These are phyloP conservation scores for Cryptococcus jaspeensis DNA, from an alignment of 1,284 basidiomycete genomes.

Conservation along the genomic window DNA sequence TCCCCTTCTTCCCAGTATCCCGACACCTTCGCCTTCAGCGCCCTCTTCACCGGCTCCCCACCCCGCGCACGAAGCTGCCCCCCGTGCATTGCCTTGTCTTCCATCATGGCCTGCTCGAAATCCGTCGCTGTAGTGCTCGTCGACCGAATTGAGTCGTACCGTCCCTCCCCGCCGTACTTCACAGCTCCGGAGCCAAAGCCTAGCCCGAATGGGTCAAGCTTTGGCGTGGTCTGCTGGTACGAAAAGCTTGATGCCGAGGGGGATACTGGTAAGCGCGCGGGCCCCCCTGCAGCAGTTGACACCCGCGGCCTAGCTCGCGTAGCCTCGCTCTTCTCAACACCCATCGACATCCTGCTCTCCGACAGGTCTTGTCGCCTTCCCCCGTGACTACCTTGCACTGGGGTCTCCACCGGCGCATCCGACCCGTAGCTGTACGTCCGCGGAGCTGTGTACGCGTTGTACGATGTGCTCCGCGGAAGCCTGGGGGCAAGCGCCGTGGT, in stretches of 20 bases:
- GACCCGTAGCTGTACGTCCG: slow-evolving; percentile 10
- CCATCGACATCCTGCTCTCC: neutral
- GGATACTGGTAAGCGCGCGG: neutral
- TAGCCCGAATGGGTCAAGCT: slow-evolving; percentile 16
- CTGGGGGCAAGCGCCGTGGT: slow-evolving; percentile 36
- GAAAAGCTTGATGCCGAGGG: neutral
- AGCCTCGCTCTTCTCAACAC: neutral
- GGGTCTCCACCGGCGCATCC: neutral
- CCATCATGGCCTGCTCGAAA: slow-evolving; percentile 20
- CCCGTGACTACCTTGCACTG: neutral
- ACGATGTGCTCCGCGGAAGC: slow-evolving; percentile 8
- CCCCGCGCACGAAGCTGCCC: neutral
- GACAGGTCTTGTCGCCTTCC: neutral
- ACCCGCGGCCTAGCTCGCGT: neutral
- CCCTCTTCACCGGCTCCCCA: too few relatives aligned
- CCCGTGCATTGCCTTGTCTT: too few relatives aligned
- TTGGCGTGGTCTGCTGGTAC: neutral
- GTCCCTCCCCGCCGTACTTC: neutral
- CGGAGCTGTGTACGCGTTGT: neutral
- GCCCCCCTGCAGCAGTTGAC: neutral
- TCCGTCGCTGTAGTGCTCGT: slow-evolving; percentile 29
- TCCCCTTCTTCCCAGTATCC: too few relatives aligned
- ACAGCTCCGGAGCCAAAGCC: slow-evolving; percentile 8
- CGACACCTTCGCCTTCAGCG: too few relatives aligned
- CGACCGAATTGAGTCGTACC: slow-evolving; percentile 15